Conservation (phyloP, 495 filamentous ascomycete species). For the Geopyxis carbonaria region DNA sequence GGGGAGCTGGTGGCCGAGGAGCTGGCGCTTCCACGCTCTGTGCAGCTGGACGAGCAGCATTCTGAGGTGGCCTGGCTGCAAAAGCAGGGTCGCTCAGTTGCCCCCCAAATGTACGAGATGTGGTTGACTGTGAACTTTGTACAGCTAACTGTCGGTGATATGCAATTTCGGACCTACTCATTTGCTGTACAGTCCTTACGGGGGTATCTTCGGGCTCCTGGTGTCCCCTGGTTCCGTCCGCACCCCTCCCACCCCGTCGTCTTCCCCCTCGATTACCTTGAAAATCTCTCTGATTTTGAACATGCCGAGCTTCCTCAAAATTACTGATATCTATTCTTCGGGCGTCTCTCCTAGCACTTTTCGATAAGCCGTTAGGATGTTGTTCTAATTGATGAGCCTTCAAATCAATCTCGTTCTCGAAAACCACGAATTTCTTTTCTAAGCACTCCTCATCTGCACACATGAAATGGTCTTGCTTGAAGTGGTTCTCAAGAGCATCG, state of each 20-base stretch:
- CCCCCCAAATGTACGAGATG: slow-evolving; percentile 65
- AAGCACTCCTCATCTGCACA: slow-evolving; percentile 73
- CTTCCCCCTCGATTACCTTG: slow-evolving; percentile 42
- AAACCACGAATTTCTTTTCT: slow-evolving; percentile 98
- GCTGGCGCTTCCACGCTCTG: slow-evolving; percentile 12
- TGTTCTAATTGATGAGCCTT: slow-evolving; percentile 68
- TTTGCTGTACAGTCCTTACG: slow-evolving; percentile 59
- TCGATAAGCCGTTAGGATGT: slow-evolving; percentile 61
- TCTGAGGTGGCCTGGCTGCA: slow-evolving; percentile 18
- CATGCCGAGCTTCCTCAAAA: slow-evolving; percentile 54
- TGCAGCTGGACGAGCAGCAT: not conserved
- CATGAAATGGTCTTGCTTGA: slow-evolving; percentile 68
- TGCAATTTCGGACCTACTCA: slow-evolving; percentile 74
- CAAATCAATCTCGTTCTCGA: slow-evolving; percentile 81
- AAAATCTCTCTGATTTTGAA: slow-evolving; percentile 48
- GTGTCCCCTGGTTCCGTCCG: slow-evolving; percentile 40
- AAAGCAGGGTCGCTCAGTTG: slow-evolving; percentile 41
- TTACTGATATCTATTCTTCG: slow-evolving; percentile 69
- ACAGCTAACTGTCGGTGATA: slow-evolving; percentile 73
- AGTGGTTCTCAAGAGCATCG: slow-evolving; percentile 65
- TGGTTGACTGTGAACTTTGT: slow-evolving; percentile 62
- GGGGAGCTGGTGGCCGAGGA: slow-evolving; percentile 9
- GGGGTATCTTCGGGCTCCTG: slow-evolving; percentile 70
- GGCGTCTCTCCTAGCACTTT: slow-evolving; percentile 70
- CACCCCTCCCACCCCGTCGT: slow-evolving; percentile 27